phyloP scores from a whole-genome alignment of 2,329 filamentous ascomycete species.

The Emericellopsis cladophorae region DNA sequence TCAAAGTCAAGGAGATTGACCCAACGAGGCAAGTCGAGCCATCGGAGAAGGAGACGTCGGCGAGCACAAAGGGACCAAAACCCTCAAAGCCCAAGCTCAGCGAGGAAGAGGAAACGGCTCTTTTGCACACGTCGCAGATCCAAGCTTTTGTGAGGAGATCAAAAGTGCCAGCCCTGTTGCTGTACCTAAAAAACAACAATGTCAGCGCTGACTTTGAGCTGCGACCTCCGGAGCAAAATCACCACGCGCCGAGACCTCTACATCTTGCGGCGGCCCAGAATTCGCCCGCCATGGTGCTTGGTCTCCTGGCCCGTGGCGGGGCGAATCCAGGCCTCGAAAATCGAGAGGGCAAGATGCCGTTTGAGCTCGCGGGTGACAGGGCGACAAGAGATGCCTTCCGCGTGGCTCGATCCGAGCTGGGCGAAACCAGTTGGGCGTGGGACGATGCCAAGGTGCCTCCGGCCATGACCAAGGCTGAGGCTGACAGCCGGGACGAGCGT shows the following conservation, averaged over 20 bases:
- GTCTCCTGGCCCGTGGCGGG: slow-evolving; percentile 60
- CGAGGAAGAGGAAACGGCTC: slow-evolving; percentile 72
- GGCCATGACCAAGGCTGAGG: slow-evolving; percentile 57
- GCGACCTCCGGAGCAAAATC: slow-evolving; percentile 55
- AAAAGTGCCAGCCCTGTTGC: slow-evolving; percentile 75
- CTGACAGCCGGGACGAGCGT: slow-evolving; percentile 52
- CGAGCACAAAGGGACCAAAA: slow-evolving; percentile 29
- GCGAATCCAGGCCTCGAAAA: slow-evolving; percentile 64
- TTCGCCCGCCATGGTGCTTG: slow-evolving; percentile 61
- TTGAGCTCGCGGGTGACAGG: slow-evolving; percentile 78
- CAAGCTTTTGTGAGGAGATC: slow-evolving; percentile 80
- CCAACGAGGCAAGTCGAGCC: slow-evolving; percentile 39
- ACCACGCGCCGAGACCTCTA: slow-evolving; percentile 72
- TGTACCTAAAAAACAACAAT: slow-evolving; percentile 68
- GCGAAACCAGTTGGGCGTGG: slow-evolving; percentile 71
- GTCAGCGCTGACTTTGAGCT: slow-evolving; percentile 65
- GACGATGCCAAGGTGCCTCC: slow-evolving; percentile 59
- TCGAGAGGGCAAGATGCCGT: slow-evolving; percentile 69
- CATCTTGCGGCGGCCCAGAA: slow-evolving; percentile 80
- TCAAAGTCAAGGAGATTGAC: slow-evolving; percentile 72
- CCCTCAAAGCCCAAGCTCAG: slow-evolving; percentile 51
- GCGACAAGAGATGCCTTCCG: slow-evolving; percentile 84
- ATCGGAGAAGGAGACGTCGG: slow-evolving; percentile 23
- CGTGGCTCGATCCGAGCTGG: slow-evolving; percentile 70
- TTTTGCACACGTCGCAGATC: slow-evolving; percentile 79